phyloP scores from a whole-genome alignment of 2,329 filamentous ascomycete species.

The Aspergillus eucalypticola region DNA sequence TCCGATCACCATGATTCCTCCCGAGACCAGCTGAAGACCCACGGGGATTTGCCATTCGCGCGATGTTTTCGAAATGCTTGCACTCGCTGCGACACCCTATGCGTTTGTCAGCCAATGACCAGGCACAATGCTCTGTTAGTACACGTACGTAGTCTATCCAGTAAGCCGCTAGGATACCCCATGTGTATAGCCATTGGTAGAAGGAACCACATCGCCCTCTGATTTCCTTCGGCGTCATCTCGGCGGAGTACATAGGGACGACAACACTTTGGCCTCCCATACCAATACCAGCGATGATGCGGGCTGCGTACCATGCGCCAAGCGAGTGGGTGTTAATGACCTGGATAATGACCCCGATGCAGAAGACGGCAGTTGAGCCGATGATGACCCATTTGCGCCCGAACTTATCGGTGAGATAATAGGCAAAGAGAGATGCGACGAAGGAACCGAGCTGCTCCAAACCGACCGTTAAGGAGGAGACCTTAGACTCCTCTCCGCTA shows the following conservation, averaged over 20 bases:
- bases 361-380: conserved; percentile 44
- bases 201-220: conserved; percentile 42
- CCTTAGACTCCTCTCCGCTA: conserved; percentile 38
- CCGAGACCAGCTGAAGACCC: conserved; percentile 51
- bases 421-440: conserved; percentile 52
- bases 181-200: conserved; percentile 40
- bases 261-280: conserved; percentile 47
- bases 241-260: conserved; percentile 45
- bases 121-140: background rate
- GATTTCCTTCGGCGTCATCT: conserved; percentile 47
- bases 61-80: conserved; percentile 41
- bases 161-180: conserved; percentile 41
- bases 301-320: conserved; percentile 48
- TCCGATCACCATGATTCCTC: conserved; percentile 49
- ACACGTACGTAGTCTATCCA: conserved; percentile 50
- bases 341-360: conserved; percentile 46
- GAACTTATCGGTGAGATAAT: conserved; percentile 47
- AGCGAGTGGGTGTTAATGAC: conserved; percentile 50
- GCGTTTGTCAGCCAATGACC: background rate
- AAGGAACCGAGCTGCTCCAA: conserved; percentile 55
- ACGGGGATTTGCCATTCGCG: conserved; percentile 55
- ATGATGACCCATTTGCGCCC: conserved; percentile 51
- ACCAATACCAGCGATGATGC: conserved; percentile 50
- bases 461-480: conserved; percentile 51
- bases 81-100: background rate